Evolutionary conservation across 495 filamentous ascomycete species (phyloP), one percentile per base, ranked within the genome.

Genomic region (Aspergillus asperescens): DNA sequence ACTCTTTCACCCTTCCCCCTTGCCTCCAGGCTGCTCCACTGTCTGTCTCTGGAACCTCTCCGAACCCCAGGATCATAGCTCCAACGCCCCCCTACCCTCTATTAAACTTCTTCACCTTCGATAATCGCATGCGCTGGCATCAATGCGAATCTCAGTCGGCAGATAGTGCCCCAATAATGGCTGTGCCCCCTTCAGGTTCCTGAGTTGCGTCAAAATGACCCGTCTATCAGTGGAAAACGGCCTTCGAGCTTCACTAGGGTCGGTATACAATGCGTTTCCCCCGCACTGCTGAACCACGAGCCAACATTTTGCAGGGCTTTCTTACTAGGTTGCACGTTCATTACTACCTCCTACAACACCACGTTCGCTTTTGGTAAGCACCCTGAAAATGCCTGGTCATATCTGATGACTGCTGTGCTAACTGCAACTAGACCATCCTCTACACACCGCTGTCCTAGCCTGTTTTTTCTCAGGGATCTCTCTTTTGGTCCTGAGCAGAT

Each of bases 351-450:
- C 9, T 68, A 73, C 35, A 61, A 60, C 41, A 63, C 70, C 31
- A 73, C 68, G 13, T 75, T 66, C 41, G 70, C 64, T 47, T 75
- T 73, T 55, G 72, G 72, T 75, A 48, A 55, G 68, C 60, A 35
- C 18, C n/a, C 7, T 20, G n/a, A n/a, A 29, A 9, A 10, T 28
- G 38, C 28, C 37, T 7, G 19, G 39, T 1, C 3, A 8, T 7
- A 7, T 38, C 7, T 19, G n/a, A 38, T 16, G 35, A 6, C 16
- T 15, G 10, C 3, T 19, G 2, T 32, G 20, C 44, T 47, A 35
- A 35, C 20, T 32, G 13, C 24, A 3, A 18, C 28, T 38, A 79
- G 75, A 72, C 53, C 72, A 70, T 39, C 74, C 75, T 13, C 48
- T 74, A 20, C 66, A 65, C 31, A 69, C 73, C 16, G 62, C 63